These are phyloP conservation scores for Paramecium primaurelia DNA, from an alignment of 73 alveolate genomes.

Conservation along the genomic window DNA sequence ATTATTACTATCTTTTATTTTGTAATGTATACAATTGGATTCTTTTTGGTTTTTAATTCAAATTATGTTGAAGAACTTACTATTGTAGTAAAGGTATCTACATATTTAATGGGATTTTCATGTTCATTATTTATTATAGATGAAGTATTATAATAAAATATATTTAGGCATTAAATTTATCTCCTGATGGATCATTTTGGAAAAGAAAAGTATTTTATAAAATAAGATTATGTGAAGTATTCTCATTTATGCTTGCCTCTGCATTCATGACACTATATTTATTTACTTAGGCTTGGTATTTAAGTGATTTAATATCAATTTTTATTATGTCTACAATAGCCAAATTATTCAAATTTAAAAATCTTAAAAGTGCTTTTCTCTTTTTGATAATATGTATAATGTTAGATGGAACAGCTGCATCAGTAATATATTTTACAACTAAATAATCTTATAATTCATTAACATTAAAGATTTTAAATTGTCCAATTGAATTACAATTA, in stretches of 20 bases:
- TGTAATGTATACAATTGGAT: background rate
- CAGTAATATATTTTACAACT: background rate
- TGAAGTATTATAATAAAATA: background rate
- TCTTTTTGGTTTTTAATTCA: background rate
- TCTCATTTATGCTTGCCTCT: background rate
- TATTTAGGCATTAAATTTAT: background rate
- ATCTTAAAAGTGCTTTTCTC: background rate
- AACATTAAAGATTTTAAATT: background rate
- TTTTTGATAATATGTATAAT: background rate
- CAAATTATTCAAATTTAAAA: background rate
- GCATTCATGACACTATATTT: background rate
- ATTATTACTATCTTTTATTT: background rate
- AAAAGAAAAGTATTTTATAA: background rate
- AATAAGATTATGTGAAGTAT: background rate
- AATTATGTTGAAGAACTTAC: background rate
- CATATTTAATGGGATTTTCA: background rate
- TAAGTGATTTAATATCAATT: background rate
- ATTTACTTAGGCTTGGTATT: background rate
- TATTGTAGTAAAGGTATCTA: background rate
- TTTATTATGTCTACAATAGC: conserved; percentile 7
- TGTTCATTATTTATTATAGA: background rate
- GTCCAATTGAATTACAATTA: conserved; percentile 9
- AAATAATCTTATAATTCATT: background rate
- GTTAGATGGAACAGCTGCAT: background rate
- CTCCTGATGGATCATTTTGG: background rate